Conservation (phyloP, 441 rosid genomes). For the Adansonia madagascariensis region DNA sequence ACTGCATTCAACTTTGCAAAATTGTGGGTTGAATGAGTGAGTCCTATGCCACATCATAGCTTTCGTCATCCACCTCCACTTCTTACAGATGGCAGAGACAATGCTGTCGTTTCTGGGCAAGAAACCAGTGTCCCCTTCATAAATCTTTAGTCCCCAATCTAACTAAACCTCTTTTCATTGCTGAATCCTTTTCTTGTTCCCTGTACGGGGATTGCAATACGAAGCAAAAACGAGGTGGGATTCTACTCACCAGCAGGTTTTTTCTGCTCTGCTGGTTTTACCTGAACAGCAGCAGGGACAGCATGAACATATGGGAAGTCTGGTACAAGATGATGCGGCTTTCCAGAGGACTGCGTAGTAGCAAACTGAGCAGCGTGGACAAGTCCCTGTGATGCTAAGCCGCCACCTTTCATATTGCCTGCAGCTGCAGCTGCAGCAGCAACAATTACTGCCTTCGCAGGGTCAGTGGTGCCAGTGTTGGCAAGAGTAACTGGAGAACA, state of each 20-base stretch:
- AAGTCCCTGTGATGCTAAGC: constrained; percentile 49
- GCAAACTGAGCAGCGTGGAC: constrained; percentile 53
- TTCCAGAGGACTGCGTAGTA: constrained; percentile 54
- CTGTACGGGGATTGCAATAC: constrained; percentile 11
- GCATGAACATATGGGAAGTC: constrained; percentile 65
- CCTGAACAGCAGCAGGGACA: constrained; percentile 64
- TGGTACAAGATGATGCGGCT: constrained; percentile 59
- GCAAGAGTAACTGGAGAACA: constrained; percentile 54
- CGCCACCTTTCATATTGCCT: constrained; percentile 70
- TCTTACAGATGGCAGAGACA: constrained; percentile 27
- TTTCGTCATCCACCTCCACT: not conserved
- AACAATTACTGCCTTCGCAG: constrained; percentile 58
- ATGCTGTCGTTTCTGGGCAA: constrained; percentile 18
- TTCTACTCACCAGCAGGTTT: constrained; percentile 86
- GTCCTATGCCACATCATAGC: constrained; percentile 9
- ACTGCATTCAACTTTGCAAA: constrained; percentile 28
- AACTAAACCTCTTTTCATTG: not conserved
- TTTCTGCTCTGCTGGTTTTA: constrained; percentile 83
- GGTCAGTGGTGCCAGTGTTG: constrained; percentile 56
- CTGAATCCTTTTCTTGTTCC: constrained; percentile 12
- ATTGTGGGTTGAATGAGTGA: constrained; percentile 14
- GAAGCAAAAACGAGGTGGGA: not conserved
- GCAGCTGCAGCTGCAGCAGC: constrained; percentile 43
- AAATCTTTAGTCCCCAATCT: constrained; percentile 23
- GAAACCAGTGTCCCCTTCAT: constrained; percentile 20